Percentiles rank a stretch among this genome's conserved stretches.
Evolutionary conservation across 768 basidiomycete species (phyloP).

Genomic region (Leccinum imitatum): DNA sequence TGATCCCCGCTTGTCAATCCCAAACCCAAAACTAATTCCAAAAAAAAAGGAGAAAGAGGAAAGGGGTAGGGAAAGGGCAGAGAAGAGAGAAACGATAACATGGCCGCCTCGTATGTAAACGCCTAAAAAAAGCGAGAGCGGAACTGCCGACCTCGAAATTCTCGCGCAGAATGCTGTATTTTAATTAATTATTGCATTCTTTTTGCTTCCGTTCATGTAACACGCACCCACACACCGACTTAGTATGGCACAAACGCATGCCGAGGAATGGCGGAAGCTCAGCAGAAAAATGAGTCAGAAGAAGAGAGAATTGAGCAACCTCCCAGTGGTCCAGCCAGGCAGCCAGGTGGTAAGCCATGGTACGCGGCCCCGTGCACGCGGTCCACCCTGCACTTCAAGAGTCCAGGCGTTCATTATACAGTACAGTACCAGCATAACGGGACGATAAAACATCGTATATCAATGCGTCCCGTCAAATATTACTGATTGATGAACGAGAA

Average conservation of each 20-base stretch:
- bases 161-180: neutral
- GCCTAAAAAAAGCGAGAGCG: neutral
- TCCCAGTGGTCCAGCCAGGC: neutral
- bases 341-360: no score
- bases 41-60: neutral
- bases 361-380: no score
- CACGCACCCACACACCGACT: no score
- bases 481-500: neutral
- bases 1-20: neutral
- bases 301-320: neutral
- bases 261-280: neutral
- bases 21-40: neutral
- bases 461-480: neutral
- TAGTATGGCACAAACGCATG: neutral
- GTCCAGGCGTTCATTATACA: neutral
- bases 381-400: neutral
- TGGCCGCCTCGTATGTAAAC: neutral
- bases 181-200: neutral
- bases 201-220: neutral
- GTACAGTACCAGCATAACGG: no score
- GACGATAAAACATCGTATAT: neutral
- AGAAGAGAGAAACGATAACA: neutral
- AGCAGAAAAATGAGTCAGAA: neutral
- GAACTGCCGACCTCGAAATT: neutral
- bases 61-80: neutral